Conservation (phyloP, 2,329 filamentous ascomycete genomes). For the Fusarium napiforme region DNA sequence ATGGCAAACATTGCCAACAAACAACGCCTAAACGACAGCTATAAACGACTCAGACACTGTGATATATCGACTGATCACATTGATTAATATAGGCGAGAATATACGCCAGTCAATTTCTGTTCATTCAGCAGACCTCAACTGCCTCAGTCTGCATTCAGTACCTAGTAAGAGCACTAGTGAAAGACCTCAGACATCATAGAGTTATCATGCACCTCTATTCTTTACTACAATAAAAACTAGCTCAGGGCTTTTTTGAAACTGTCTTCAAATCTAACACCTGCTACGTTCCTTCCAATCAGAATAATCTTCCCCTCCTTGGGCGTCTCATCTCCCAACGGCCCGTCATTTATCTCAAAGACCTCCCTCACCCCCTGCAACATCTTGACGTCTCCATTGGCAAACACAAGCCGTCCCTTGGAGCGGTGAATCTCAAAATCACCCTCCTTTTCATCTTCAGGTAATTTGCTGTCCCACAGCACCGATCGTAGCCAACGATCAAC, state of each 20-base stretch:
- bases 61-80: background rate
- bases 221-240: background rate
- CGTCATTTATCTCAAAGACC: conserved; percentile 89
- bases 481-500: conserved; percentile 86
- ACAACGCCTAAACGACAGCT: background rate
- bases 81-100: conserved; percentile 31
- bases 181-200: background rate
- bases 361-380: conserved; percentile 93
- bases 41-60: background rate
- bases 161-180: too few species aligned
- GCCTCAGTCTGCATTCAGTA: background rate
- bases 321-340: conserved; percentile 49
- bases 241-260: conserved; percentile 52
- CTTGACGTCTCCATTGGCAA: conserved; percentile 73
- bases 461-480: conserved; percentile 81
- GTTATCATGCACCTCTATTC: background rate
- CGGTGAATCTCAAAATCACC: conserved; percentile 82
- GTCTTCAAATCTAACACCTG: conserved; percentile 61
- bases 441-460: conserved; percentile 59
- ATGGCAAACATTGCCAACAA: conserved; percentile 34
- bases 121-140: rapidly evolving
- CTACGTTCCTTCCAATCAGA: conserved; percentile 69
- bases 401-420: conserved; percentile 80
- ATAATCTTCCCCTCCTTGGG: conserved; percentile 67
- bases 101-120: rapidly evolving